Evolutionary conservation across 179 eudicot genomes (phyloP).

Genomic region (Spergularia azorica): DNA sequence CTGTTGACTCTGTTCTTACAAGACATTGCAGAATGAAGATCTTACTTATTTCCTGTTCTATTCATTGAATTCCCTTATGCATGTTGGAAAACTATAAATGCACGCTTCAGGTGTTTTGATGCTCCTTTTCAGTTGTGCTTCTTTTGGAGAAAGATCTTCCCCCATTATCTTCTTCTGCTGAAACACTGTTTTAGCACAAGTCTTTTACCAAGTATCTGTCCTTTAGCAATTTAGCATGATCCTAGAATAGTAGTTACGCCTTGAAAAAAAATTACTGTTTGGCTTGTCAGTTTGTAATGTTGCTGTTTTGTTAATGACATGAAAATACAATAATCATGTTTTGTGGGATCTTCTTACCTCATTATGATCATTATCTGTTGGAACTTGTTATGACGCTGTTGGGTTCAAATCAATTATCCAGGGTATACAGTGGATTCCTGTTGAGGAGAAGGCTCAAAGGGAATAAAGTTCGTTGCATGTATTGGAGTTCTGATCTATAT

Average conservation of each 20-base stretch:
- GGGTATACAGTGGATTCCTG: slow-evolving; percentile 47
- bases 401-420: slow-evolving; percentile 22
- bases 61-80: background rate
- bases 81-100: background rate
- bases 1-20: background rate
- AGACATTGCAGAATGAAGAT: background rate
- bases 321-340: background rate
- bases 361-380: background rate
- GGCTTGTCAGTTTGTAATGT: background rate
- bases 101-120: background rate
- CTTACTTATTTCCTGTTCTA: background rate
- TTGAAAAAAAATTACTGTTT: background rate
- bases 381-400: background rate
- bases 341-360: background rate
- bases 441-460: slow-evolving; percentile 30
- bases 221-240: background rate
- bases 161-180: background rate
- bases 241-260: too few species aligned
- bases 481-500: background rate
- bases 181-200: background rate
- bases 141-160: background rate
- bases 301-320: background rate
- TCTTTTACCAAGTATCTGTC: background rate
- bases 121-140: too few species aligned
- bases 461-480: slow-evolving; percentile 13